Percentiles rank a stretch among this genome's conserved stretches.
These are phyloP conservation scores for Candida nanaspora DNA, from an alignment of 805 yeast genomes.

Conservation along the genomic window DNA sequence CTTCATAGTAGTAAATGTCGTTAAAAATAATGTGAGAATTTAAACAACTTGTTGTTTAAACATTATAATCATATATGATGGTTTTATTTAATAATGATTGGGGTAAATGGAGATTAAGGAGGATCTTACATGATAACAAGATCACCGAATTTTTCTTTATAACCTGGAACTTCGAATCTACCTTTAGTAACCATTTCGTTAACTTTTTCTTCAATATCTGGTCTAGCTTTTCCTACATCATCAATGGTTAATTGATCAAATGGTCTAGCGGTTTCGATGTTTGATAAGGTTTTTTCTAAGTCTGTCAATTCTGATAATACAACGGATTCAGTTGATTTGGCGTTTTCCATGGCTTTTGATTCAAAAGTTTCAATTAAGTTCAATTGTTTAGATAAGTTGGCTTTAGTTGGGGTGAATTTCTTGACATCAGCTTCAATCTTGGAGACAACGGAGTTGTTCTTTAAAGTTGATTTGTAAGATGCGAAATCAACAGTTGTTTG, in stretches of 20 bases:
- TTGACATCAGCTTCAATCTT: conserved; percentile 74
- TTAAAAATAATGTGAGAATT: too few relatives aligned
- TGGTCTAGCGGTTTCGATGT: conserved; percentile 96
- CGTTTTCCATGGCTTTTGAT: conserved; percentile 92
- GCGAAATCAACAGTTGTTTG: conserved; percentile 74
- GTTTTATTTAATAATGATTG: too few relatives aligned
- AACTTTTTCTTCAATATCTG: conserved; percentile 96
- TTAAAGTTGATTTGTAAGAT: conserved; percentile 71
- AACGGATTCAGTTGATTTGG: conserved; percentile 84
- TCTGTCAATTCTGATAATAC: conserved; percentile 82
- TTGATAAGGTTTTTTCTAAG: conserved; percentile 79
- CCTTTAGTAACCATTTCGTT: conserved; percentile 92
- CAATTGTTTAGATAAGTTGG: conserved; percentile 83
- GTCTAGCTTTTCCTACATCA: conserved; percentile 91
- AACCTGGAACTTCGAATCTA: conserved; percentile 97
- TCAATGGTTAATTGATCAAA: conserved; percentile 95
- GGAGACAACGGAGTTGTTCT: conserved; percentile 72
- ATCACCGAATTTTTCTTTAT: conserved; percentile 97
- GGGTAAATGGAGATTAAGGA: too few relatives aligned
- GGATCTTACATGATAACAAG: conserved; percentile 80
- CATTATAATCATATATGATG: too few relatives aligned
- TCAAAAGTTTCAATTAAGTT: conserved; percentile 91
- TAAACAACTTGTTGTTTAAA: too few relatives aligned
- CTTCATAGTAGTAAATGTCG: too few relatives aligned
- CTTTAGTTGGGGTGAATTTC: conserved; percentile 74